A percentile compares a stretch with the other conserved stretches of the same genome.
Conservation (phyloP, 495 filamentous ascomycete genomes). For the Aspergillus baeticus region DNA sequence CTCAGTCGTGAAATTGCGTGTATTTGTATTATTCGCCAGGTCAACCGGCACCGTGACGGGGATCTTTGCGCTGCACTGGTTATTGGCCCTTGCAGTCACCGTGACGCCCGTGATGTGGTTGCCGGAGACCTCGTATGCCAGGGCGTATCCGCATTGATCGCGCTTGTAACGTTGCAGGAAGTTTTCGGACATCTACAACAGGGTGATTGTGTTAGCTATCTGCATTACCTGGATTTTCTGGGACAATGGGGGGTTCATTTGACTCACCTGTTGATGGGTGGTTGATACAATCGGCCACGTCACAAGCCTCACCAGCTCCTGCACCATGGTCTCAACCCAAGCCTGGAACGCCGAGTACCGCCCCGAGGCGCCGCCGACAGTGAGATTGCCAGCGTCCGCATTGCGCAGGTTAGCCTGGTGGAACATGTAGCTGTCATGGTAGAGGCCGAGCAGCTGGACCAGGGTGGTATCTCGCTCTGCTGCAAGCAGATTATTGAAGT, state of each 20-base stretch:
- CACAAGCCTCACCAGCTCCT: constrained; percentile 58
- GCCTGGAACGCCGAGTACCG: constrained; percentile 57
- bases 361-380: constrained; percentile 48
- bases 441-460: constrained; percentile 53
- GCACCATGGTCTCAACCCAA: constrained; percentile 58
- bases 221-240: background rate
- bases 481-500: constrained; percentile 47
- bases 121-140: constrained; percentile 44
- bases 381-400: constrained; percentile 41
- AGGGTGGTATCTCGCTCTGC: constrained; percentile 52
- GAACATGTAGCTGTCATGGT: constrained; percentile 51
- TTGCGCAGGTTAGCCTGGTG: constrained; percentile 61
- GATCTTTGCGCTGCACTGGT: constrained; percentile 51
- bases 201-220: background rate
- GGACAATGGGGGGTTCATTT: background rate
- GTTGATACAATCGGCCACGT: constrained; percentile 56
- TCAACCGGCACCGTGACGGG: constrained; percentile 60
- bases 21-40: constrained; percentile 33
- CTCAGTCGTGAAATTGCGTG: constrained; percentile 48
- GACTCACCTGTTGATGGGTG: constrained; percentile 50
- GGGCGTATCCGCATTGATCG: constrained; percentile 52
- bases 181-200: constrained; percentile 41
- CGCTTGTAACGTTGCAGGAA: constrained; percentile 55
- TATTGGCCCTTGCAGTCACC: constrained; percentile 47
- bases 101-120: constrained; percentile 51